Base-by-base conservation (phyloP, 2,329 filamentous ascomycete genomes). In the Colletotrichum horii region DNA sequence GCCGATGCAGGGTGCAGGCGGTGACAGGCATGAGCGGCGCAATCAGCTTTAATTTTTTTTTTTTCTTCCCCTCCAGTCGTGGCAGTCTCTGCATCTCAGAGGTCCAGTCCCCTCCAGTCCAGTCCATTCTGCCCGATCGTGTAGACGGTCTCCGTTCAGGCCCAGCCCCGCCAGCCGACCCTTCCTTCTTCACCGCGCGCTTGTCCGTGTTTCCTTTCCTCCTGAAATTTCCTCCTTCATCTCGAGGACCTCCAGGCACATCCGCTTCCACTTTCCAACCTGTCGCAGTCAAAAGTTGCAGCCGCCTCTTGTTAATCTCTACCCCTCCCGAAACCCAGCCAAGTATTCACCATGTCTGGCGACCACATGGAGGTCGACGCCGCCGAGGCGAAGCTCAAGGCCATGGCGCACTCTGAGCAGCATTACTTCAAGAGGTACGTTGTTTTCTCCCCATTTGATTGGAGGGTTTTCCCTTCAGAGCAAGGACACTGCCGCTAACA, bases 371-470 rank as follows among this genome's bases (percentile, higher is more conserved):
- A 92, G 60, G 87, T 92, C 75, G 90, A 91, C 82, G 83, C 87
- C 79, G 91, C 91, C 65, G 91, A 93, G 87, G 84, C 90, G 83
- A 88, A 89, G 85, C 90, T 94, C 85, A 92, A 93, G 83, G 85
- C 88, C 80, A 93, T 98, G 91, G 94, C 95, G 84, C 96, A 98
- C 88, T 97, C 96, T 78, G 97, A 99, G 90, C 96, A 97, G 86
- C 97, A 98, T 87, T 99, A 98, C 90, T 98, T 98, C 89, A 98
- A 98, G 89, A 98, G 96, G 96, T 97, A 76, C 78, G 81, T 84
- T 60, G 64, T 38, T 60, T 72, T 55, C 9, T 6, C 58, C 24
- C 78, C 71, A 73, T 76, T 77, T 52, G 6, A 55, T 66, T 32
- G n/a, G 26, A 8, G 22, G 32, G 28, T 32, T 16, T 6, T 14